phyloP scores from a whole-genome alignment of 1,284 basidiomycete species.

The Pseudozyma hubeiensis region DNA sequence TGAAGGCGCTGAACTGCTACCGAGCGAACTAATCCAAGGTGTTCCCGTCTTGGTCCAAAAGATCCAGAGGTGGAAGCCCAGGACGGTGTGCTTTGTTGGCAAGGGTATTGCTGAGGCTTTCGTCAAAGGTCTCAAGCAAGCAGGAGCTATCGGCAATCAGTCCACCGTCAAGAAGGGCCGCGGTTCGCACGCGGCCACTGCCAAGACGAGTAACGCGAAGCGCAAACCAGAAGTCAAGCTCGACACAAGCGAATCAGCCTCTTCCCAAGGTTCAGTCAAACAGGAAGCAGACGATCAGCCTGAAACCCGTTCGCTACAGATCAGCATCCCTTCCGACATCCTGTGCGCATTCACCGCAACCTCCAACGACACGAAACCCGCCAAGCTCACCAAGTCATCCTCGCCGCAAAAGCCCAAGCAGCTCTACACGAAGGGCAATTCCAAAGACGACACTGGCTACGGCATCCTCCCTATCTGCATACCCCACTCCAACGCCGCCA shows the following conservation, averaged over 20 bases:
- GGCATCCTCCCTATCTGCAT: conserved; percentile 41
- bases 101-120: conserved; percentile 51
- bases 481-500: conserved; percentile 3
- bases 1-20: conserved; percentile 42
- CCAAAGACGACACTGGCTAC: conserved; percentile 42
- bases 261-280: not conserved
- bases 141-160: conserved; percentile 16
- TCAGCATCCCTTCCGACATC: not conserved
- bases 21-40: conserved; percentile 43
- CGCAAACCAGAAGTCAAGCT: not conserved
- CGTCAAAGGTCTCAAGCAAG: conserved; percentile 35
- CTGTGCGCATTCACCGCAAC: conserved; percentile 9
- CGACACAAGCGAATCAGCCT: not conserved
- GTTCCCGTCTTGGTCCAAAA: conserved; percentile 43
- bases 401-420: conserved; percentile 12
- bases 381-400: not conserved
- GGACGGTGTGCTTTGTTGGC: conserved; percentile 46
- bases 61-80: conserved; percentile 29
- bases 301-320: not conserved
- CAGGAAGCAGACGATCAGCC: not conserved
- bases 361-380: not conserved
- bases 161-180: conserved; percentile 4
- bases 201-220: too few relatives aligned
- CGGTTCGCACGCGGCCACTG: not conserved
- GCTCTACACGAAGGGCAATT: conserved; percentile 42